Evolutionary conservation across 202 grass and related monocot genomes (phyloP).

Genomic region (Schoenoplectus triqueter): DNA sequence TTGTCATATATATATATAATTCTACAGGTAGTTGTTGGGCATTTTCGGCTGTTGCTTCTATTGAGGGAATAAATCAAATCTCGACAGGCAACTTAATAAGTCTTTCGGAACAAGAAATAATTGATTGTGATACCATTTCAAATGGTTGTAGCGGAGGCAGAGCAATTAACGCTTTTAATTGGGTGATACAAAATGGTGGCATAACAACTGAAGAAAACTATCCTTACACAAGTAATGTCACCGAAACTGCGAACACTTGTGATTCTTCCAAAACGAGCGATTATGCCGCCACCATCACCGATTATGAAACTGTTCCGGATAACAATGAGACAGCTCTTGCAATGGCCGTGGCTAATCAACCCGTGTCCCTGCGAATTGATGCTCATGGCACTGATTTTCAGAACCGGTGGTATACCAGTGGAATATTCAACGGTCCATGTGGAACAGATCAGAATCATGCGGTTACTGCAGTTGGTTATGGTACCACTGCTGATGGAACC

Average conservation of each 20-base stretch:
- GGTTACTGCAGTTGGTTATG: conserved; percentile 62
- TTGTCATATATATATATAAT: neutral
- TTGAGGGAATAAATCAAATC: conserved; percentile 59
- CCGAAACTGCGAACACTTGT: neutral
- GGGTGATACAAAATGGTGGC: conserved; percentile 28
- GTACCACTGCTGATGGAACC: neutral
- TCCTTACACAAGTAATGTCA: conserved; percentile 18
- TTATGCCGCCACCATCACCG: conserved; percentile 29
- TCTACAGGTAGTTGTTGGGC: conserved; percentile 48
- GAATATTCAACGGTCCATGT: conserved; percentile 62
- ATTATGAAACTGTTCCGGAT: conserved; percentile 13
- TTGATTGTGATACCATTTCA: conserved; percentile 23
- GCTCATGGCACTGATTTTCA: conserved; percentile 41
- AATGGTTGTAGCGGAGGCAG: conserved; percentile 10
- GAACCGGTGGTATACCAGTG: conserved; percentile 40
- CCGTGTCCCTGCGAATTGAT: conserved; percentile 17
- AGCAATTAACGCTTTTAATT: neutral
- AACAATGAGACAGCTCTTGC: conserved; percentile 21
- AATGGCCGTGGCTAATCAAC: conserved; percentile 31
- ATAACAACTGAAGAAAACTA: conserved; percentile 30
- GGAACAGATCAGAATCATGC: conserved; percentile 55
- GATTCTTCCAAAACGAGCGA: neutral
- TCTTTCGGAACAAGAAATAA: conserved; percentile 47
- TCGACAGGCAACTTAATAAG: conserved; percentile 44
- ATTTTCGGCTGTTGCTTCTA: conserved; percentile 46